Base-by-base conservation (phyloP, 1,284 basidiomycete genomes). In the Coriolopsis trogii region DNA sequence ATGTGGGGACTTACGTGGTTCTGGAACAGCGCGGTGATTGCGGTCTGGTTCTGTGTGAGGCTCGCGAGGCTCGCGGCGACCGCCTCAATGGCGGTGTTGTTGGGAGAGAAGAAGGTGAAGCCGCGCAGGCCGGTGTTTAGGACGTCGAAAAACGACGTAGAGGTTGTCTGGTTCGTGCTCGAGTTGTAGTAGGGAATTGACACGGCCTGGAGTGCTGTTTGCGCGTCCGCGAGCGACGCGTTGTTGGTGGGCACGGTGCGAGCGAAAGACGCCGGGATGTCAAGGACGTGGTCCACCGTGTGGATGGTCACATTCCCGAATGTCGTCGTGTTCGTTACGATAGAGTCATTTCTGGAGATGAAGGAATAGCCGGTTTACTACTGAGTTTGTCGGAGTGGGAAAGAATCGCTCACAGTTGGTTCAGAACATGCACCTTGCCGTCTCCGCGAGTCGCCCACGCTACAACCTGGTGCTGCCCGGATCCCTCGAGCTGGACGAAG, bases 1-100 rank as follows among this genome's bases (percentile, higher is more conserved):
- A n/a, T n/a, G n/a, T n/a, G n/a, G n/a, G n/a, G n/a, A n/a, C 79
- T 16, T 52, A 88, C 83, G 61, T 89, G 88, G 65, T 90, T 90
- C 38, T 71, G 66, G 10, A 87, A 59, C 1, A 89, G 59, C n/a
- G 70, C 72, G 2, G 60, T 41, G 33, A 85, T 48, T 1, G 77
- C 72, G 0, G 80, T 77, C 10, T 60, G 47, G 61, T 86, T 86
- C 21, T 72, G 68, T 18, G 65, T 67, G 55, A 83, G 59, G 21
- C 68, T 50, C 2, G 71, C 58, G 8, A 77, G 61, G 4, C 67
- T 62, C 23, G 69, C 57, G 12, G 64, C 60, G 0, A 74, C 70
- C 0, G 70, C 70, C 26, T 62, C 53, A 37, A 89, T 58, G 2
- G 82, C 85, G 2, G 67, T 67, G 58, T 85, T 74, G 52, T 72